Conservation (phyloP, 2,329 filamentous ascomycete species). For the Colletotrichum sp. region DNA sequence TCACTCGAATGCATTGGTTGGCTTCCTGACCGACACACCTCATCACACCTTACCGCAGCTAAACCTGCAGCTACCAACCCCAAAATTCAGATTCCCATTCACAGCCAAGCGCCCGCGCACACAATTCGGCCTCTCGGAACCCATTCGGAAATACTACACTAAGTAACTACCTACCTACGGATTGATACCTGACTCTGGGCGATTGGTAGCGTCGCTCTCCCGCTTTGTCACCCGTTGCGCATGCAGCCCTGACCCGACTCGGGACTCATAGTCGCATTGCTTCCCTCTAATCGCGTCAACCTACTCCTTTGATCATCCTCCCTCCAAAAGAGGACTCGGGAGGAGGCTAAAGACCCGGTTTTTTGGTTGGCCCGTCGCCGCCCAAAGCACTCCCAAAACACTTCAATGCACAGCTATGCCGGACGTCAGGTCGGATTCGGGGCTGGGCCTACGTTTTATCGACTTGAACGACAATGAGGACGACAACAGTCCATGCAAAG, state of each 20-base stretch:
- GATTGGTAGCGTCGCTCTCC: neutral
- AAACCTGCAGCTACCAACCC: slow-evolving; percentile 6
- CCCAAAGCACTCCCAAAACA: neutral
- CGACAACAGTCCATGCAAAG: slow-evolving; percentile 20
- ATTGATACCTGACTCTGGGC: neutral
- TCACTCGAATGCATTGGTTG: slow-evolving; percentile 11
- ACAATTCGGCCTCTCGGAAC: slow-evolving; percentile 2
- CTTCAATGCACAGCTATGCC: slow-evolving; percentile 20
- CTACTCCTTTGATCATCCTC: neutral
- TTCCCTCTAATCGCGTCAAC: slow-evolving; percentile 11
- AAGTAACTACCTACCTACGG: neutral
- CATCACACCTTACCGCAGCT: slow-evolving; percentile 1
- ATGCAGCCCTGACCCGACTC: slow-evolving; percentile 6
- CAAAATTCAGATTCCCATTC: neutral
- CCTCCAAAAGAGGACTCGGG: neutral
- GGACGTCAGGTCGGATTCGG: slow-evolving; percentile 20
- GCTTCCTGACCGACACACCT: slow-evolving; percentile 14
- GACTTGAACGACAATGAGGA: slow-evolving; percentile 20
- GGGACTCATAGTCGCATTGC: neutral
- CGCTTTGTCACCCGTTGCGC: neutral
- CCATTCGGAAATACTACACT: slow-evolving; percentile 13
- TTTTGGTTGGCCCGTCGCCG: slow-evolving; percentile 18
- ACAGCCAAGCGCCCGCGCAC: neutral
- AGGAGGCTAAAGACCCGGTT: slow-evolving; percentile 17
- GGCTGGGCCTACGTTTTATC: slow-evolving; percentile 22